Evolutionary conservation across 805 yeast species (phyloP).

Genomic region (Schwanniomyces vanrijiae): DNA sequence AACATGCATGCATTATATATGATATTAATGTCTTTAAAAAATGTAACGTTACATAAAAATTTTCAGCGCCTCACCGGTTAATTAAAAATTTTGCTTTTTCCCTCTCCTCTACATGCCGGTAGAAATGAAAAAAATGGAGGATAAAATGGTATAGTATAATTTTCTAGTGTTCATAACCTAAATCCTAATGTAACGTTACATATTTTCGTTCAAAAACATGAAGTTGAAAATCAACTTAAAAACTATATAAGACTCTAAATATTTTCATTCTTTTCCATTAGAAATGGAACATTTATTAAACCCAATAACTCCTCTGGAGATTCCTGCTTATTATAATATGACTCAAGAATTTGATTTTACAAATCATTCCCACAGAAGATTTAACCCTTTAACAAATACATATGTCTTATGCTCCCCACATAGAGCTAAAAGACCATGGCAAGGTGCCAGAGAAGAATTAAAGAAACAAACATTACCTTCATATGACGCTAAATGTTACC

Average conservation of each 20-base stretch:
- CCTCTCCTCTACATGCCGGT: neutral
- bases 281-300: conserved; percentile 19
- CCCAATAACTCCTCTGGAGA: conserved; percentile 14
- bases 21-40: neutral
- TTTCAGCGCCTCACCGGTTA: neutral
- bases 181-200: conserved; percentile 9
- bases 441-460: conserved; percentile 64
- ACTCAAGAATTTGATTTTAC: conserved; percentile 44
- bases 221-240: neutral
- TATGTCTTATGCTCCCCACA: conserved; percentile 78
- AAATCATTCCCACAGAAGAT: conserved; percentile 66
- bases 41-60: conserved; percentile 12
- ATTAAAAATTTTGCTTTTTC: neutral
- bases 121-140: too few relatives aligned
- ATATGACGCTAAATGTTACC: conserved; percentile 65
- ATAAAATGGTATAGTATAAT: neutral
- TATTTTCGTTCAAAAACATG: neutral
- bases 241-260: neutral
- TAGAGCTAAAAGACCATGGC: conserved; percentile 79
- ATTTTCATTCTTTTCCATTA: neutral
- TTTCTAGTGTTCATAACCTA: neutral
- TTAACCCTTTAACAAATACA: conserved; percentile 65
- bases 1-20: neutral
- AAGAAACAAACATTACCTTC: conserved; percentile 43
- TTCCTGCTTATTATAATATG: conserved; percentile 19